phyloP scores from a whole-genome alignment of 495 filamentous ascomycete genomes.

The Tuber borchii region DNA sequence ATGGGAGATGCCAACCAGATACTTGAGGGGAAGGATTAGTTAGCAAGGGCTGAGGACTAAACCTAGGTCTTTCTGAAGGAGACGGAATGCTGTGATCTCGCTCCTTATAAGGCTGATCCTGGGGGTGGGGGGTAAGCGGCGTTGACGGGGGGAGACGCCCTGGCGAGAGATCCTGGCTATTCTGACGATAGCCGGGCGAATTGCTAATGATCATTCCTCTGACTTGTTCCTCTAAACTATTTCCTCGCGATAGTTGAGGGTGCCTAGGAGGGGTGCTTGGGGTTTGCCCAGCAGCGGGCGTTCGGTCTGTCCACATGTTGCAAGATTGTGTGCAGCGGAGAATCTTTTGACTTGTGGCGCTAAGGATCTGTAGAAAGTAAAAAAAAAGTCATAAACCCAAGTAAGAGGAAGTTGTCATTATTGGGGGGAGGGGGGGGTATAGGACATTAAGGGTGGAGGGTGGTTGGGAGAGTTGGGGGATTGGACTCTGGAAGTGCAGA shows the following conservation, averaged over 20 bases:
- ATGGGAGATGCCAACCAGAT: not conserved
- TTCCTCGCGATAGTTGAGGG: not conserved
- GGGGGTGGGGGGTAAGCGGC: not conserved
- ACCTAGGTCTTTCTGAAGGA: not conserved
- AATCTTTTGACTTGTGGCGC: not conserved
- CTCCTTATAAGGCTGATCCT: not conserved
- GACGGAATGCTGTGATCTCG: not conserved
- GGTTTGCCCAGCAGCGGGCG: not conserved
- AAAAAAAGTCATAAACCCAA: not conserved
- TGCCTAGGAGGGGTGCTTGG: not conserved
- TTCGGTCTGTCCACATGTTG: not conserved
- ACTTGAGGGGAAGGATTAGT: not conserved
- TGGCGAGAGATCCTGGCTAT: not conserved
- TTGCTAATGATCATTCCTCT: slow-evolving; percentile 22
- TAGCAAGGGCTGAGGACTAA: not conserved
- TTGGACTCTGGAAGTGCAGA: not conserved
- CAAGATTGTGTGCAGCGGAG: not conserved
- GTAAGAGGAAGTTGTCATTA: not conserved
- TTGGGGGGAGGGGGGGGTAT: not conserved
- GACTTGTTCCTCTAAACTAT: slow-evolving; percentile 22
- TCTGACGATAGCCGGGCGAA: not conserved
- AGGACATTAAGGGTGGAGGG: not conserved
- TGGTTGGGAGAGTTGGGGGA: not conserved
- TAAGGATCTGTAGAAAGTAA: not conserved
- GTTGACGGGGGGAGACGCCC: not conserved